A percentile compares a stretch with the other conserved stretches of the same genome.
Conservation (phyloP, 257 asterid genomes). For the Solanum corneliomulleri region DNA sequence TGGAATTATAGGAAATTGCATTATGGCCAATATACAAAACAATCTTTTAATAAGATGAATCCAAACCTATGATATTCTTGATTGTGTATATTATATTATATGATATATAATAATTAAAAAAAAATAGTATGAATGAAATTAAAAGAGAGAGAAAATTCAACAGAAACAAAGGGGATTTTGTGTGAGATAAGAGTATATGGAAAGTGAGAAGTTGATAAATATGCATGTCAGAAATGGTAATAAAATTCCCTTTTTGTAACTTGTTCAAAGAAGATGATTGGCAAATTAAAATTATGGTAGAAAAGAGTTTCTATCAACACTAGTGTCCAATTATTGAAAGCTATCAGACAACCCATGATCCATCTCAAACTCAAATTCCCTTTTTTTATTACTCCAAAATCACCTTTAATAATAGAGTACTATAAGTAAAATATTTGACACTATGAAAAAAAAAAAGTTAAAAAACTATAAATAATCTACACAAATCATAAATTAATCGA, state of each 20-base stretch:
- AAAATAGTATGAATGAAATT: neutral
- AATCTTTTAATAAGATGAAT: neutral
- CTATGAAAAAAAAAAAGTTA: no score
- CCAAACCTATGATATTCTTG: neutral
- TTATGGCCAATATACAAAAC: neutral
- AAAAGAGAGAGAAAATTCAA: neutral
- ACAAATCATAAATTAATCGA: neutral
- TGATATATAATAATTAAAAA: neutral
- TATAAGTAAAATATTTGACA: neutral
- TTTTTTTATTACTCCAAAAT: neutral
- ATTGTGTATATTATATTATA: neutral
- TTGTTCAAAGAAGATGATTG: constrained; percentile 16
- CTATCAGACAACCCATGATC: constrained; percentile 38
- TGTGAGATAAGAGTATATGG: neutral
- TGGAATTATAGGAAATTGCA: neutral
- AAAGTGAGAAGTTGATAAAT: constrained; percentile 12
- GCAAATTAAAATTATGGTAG: neutral
- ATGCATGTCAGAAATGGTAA: constrained; percentile 15
- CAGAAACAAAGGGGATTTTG: constrained; percentile 15
- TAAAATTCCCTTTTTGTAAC: constrained; percentile 22
- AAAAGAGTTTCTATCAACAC: neutral
- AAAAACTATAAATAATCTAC: no score
- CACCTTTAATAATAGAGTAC: neutral
- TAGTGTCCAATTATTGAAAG: constrained; percentile 26
- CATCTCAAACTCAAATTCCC: neutral